These are phyloP conservation scores for Aegilops speltoides DNA, from an alignment of 176 grass and related monocot species.

Conservation along the genomic window DNA sequence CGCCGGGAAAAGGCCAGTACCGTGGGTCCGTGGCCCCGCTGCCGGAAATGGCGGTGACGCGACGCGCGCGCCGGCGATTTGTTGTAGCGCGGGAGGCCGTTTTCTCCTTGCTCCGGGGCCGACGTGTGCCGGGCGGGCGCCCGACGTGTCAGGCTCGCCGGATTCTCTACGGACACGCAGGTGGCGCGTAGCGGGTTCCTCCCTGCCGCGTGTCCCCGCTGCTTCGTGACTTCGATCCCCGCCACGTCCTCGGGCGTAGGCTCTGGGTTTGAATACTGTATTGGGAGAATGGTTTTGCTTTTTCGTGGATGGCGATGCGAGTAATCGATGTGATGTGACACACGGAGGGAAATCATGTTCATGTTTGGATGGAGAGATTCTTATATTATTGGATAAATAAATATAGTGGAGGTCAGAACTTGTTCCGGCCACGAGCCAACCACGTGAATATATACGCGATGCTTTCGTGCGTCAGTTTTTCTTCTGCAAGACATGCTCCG, in stretches of 20 bases:
- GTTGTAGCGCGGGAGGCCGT: neutral
- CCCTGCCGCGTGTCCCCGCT: neutral
- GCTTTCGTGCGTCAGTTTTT: neutral
- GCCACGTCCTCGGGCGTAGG: neutral
- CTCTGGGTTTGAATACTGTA: neutral
- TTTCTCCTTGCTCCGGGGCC: neutral
- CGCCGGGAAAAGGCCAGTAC: neutral
- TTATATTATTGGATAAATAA: neutral
- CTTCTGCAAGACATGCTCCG: neutral
- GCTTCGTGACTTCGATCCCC: neutral
- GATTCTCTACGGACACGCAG: slow-evolving; percentile 15
- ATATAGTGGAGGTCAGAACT: neutral
- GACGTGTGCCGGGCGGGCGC: neutral
- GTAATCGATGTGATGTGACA: neutral
- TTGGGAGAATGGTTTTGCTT: neutral
- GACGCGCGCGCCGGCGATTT: neutral
- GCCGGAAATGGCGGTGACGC: slow-evolving; percentile 10
- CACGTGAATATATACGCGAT: neutral
- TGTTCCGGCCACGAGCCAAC: neutral
- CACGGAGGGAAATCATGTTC: neutral
- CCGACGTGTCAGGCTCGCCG: slow-evolving; percentile 14
- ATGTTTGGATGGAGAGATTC: neutral
- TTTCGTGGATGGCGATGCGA: neutral
- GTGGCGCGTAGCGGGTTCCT: slow-evolving; percentile 23
- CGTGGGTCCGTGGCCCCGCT: slow-evolving; percentile 10